phyloP scores from a whole-genome alignment of 306 rosid species.

The Morella rubra region DNA sequence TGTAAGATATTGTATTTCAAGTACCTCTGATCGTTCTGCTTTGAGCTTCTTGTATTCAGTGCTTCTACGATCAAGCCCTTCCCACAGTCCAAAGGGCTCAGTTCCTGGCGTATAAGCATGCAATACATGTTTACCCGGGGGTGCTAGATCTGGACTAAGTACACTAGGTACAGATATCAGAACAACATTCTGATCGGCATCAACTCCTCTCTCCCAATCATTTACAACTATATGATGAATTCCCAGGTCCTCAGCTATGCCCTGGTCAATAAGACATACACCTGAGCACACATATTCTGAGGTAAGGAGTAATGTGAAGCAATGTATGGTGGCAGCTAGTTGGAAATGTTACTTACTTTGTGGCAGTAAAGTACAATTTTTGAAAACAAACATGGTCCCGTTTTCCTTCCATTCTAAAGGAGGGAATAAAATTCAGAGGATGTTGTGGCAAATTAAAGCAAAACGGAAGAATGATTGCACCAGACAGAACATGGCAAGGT shows the following conservation, averaged over 20 bases:
- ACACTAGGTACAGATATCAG: conserved; percentile 88
- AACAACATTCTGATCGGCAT: conserved; percentile 93
- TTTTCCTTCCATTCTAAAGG: not conserved
- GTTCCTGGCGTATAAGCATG: conserved; percentile 96
- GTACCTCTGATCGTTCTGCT: conserved; percentile 83
- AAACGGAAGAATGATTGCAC: not conserved
- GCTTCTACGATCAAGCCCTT: conserved; percentile 79
- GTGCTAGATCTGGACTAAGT: conserved; percentile 76
- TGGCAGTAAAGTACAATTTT: not conserved
- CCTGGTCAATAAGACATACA: conserved; percentile 37
- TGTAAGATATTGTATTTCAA: not conserved
- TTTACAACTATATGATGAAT: conserved; percentile 94
- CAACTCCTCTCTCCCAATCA: conserved; percentile 94
- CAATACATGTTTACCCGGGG: conserved; percentile 76
- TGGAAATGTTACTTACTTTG: conserved; percentile 3
- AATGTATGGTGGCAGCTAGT: not conserved
- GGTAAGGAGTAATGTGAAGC: not conserved
- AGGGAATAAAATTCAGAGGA: not conserved
- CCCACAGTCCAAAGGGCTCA: conserved; percentile 81
- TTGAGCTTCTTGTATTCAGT: conserved; percentile 78
- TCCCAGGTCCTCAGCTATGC: conserved; percentile 60
- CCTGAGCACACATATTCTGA: not conserved
- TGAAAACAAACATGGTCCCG: not conserved
- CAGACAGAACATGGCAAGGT: too few relatives aligned
- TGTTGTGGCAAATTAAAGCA: not conserved